phyloP scores from a whole-genome alignment of 768 basidiomycete species.

The Glaciozyma martinii region DNA sequence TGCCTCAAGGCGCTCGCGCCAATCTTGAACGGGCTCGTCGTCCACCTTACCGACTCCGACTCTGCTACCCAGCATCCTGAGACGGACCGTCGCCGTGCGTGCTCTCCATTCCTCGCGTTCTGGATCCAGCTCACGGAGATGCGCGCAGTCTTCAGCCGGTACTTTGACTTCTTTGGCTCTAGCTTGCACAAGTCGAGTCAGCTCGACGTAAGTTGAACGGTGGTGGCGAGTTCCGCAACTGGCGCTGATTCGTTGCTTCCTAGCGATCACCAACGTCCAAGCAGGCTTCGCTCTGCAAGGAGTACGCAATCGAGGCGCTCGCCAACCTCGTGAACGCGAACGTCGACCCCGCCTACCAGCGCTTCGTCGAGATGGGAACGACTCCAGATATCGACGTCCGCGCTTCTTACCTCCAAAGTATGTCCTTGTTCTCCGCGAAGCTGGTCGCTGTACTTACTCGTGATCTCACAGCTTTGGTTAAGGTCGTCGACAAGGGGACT shows the following conservation, averaged over 20 bases:
- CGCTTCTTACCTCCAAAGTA: constrained; percentile 72
- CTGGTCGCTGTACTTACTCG: not conserved
- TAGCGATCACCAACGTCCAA: too few relatives aligned
- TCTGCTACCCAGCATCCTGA: not conserved
- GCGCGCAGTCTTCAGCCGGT: constrained; percentile 33
- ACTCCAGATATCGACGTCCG: constrained; percentile 61
- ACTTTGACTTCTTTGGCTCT: constrained; percentile 32
- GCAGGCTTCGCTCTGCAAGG: not conserved
- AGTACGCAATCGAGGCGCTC: constrained; percentile 57
- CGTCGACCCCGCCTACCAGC: constrained; percentile 78
- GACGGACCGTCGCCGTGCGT: not conserved
- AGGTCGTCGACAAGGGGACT: constrained; percentile 53
- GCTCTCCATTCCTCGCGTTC: too few relatives aligned
- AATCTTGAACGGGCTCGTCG: constrained; percentile 62
- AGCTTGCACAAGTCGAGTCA: not conserved
- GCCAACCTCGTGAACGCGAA: constrained; percentile 74
- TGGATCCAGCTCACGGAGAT: not conserved
- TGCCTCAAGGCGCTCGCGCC: constrained; percentile 66
- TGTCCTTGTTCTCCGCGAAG: constrained; percentile 36
- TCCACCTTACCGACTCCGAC: constrained; percentile 40
- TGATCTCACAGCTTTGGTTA: not conserved
- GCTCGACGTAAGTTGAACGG: not conserved
- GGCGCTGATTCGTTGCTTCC: too few relatives aligned
- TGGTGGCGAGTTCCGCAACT: too few relatives aligned
- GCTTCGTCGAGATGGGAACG: constrained; percentile 71